A percentile compares a stretch with the other conserved stretches of the same genome.
Evolutionary conservation across 805 yeast genomes (phyloP).

Genomic region (Cyberlindnera amylophila): DNA sequence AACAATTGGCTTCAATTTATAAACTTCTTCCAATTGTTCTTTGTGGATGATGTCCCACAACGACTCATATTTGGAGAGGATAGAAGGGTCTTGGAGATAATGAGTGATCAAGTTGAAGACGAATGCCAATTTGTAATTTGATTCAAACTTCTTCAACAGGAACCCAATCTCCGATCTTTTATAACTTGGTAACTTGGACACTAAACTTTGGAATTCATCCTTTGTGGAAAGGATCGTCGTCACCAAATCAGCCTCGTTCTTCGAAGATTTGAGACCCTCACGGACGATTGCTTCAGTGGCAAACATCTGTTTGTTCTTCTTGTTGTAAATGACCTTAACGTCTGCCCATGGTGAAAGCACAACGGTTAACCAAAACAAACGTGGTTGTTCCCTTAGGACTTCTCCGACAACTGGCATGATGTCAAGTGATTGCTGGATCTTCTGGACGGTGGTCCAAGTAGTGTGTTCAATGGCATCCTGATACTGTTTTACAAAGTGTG

Average conservation of each 20-base stretch:
- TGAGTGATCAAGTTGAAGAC: conserved; percentile 27
- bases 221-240: conserved; percentile 39
- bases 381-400: conserved; percentile 6
- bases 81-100: conserved; percentile 3
- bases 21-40: conserved; percentile 30
- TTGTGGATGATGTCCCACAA: conserved; percentile 15
- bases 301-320: conserved; percentile 30
- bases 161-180: conserved; percentile 59
- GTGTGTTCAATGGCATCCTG: conserved; percentile 10
- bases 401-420: conserved; percentile 2
- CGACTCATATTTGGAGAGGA: conserved; percentile 12
- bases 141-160: conserved; percentile 50
- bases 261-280: conserved; percentile 69
- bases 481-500: conserved; percentile 3
- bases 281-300: conserved; percentile 52
- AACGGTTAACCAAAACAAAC: conserved; percentile 38
- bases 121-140: conserved; percentile 44
- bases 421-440: not conserved
- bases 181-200: conserved; percentile 29
- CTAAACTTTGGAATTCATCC: conserved; percentile 25
- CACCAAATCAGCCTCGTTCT: conserved; percentile 49
- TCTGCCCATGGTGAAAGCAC: conserved; percentile 49
- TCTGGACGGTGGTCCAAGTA: conserved; percentile 23
- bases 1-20: conserved; percentile 56
- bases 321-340: conserved; percentile 35